phyloP scores from a whole-genome alignment of 1,284 basidiomycete genomes.

The Kalmanozyma brasiliensis region DNA sequence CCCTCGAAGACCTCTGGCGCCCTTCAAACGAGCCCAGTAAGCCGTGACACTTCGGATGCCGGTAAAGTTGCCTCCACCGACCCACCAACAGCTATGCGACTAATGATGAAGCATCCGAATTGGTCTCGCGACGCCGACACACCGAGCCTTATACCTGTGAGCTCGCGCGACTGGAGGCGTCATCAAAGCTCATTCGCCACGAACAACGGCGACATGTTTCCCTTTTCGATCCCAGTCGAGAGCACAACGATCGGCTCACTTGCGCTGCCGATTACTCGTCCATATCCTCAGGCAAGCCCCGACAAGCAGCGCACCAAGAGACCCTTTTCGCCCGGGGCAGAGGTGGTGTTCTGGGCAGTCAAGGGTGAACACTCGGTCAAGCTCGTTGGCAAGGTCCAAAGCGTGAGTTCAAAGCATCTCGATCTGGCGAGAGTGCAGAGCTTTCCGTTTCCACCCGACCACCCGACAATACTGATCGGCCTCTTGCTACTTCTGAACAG shows the following conservation, averaged over 20 bases:
- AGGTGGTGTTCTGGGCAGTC: constrained; percentile 44
- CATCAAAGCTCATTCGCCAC: background rate
- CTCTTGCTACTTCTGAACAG: constrained; percentile 2
- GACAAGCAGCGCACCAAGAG: background rate
- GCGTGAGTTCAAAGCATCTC: constrained; percentile 16
- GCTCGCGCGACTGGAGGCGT: background rate
- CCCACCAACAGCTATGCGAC: background rate
- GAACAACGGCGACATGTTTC: constrained; percentile 7
- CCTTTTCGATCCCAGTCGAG: constrained; percentile 3
- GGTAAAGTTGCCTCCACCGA: too few species aligned
- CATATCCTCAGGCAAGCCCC: too few species aligned
- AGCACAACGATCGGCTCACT: too few species aligned
- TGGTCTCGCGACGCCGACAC: constrained; percentile 13
- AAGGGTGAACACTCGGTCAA: constrained; percentile 32
- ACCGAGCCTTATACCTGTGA: background rate
- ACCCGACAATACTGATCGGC: background rate
- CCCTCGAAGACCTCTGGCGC: constrained; percentile 1
- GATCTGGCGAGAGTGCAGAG: too few species aligned
- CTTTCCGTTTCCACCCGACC: too few species aligned
- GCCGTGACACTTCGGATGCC: background rate
- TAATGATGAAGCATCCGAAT: constrained; percentile 27
- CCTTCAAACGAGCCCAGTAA: background rate
- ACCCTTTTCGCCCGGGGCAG: constrained; percentile 23
- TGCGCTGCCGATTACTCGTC: too few species aligned
- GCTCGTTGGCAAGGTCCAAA: constrained; percentile 28